Evolutionary conservation across 352 stramenopile species (phyloP), one percentile per base, ranked within the genome.

Genomic region (Globisporangium ultimum): DNA sequence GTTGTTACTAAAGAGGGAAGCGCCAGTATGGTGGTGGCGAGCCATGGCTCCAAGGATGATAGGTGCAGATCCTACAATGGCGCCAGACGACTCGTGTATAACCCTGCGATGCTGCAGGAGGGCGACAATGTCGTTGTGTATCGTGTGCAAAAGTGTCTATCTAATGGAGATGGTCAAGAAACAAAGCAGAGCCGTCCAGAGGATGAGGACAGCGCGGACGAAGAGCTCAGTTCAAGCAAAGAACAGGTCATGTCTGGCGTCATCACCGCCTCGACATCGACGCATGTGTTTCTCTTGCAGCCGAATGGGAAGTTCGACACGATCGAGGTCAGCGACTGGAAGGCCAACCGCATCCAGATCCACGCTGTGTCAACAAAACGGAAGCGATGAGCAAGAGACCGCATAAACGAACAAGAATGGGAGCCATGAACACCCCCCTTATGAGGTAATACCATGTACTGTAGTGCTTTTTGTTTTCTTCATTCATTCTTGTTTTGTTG

Each of bases 51-150:
- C 1, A 17, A 52, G 46, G 18, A 49, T 54, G n/a, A 22, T 24
- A 58, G 61, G 50, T 55, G 24, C 15, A 53, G 32, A 61, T 50
- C 36, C 7, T n/a, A 22, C 0, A 34, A 20, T 9, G 36, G 55
- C 2, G 20, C 32, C 1, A 46, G 51, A 34, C 67, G 77, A 58
- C 62, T 85, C 11, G n/a, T 49, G 17, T 80, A 71, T 52, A 87
- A 83, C 42, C 74, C 75, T 14, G 55, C 47, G 20, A 72, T 84
- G 68, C 61, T 89, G 41, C 71, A 80, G 42, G 80, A 88, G 58
- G 80, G 80, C n/a, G 75, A 88, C 22, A 52, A 78, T 18, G 62
- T 89, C 3, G 63, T 74, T 5, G 75, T 89, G 41, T 80, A 72
- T 34, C 58, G 58, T 42, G 46, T 22, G 12, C 20, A 38, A 47